Evolutionary conservation across 139 green algal species (phyloP).

Genomic region (Limnomonas spitsbergensis): DNA sequence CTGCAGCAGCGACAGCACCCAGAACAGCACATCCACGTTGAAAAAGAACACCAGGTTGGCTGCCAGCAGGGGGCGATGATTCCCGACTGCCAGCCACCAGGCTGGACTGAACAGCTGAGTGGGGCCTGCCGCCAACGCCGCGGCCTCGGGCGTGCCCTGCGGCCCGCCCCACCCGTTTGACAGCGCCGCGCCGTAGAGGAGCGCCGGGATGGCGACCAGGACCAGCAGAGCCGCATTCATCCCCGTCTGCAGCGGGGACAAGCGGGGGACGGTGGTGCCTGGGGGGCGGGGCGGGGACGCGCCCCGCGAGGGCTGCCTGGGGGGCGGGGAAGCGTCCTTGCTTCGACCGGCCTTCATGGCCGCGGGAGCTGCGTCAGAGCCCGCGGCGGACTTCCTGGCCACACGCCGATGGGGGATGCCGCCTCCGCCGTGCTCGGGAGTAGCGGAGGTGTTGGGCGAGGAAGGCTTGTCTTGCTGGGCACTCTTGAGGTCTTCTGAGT

Average conservation of each 20-base stretch:
- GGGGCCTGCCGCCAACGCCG: background rate
- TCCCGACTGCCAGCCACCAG: constrained; percentile 26
- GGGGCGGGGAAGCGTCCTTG: too few relatives aligned
- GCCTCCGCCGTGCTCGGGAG: too few relatives aligned
- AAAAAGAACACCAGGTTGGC: constrained; percentile 46
- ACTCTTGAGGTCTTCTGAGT: too few relatives aligned
- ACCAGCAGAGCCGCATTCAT: background rate
- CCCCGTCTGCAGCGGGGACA: background rate
- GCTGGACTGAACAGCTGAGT: background rate
- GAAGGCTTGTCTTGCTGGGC: too few relatives aligned
- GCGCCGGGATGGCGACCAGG: background rate
- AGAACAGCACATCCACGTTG: constrained; percentile 51
- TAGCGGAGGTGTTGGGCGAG: too few relatives aligned
- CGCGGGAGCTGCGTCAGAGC: too few relatives aligned
- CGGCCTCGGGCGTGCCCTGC: background rate
- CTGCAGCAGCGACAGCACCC: constrained; percentile 50
- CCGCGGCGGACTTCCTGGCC: too few relatives aligned
- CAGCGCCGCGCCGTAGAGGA: background rate
- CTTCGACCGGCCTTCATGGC: too few relatives aligned
- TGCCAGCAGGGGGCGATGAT: constrained; percentile 31
- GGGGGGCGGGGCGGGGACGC: too few relatives aligned
- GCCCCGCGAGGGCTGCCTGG: too few relatives aligned
- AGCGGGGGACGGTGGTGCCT: background rate
- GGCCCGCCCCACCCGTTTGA: background rate
- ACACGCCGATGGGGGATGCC: too few relatives aligned